Evolutionary conservation across 352 stramenopile species (phyloP).

Genomic region (Phytophthora litchii): DNA sequence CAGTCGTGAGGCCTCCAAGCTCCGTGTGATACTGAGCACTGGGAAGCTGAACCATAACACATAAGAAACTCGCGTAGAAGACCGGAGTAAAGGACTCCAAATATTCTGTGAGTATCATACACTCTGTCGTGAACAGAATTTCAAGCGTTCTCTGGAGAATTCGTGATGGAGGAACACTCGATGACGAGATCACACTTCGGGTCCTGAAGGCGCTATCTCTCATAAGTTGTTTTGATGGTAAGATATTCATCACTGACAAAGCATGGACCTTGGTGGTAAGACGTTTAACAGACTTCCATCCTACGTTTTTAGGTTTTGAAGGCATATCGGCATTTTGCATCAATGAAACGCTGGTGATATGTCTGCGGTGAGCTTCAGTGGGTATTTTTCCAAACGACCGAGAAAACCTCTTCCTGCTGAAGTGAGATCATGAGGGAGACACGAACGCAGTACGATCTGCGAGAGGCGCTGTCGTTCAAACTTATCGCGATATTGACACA

Average conservation of each 20-base stretch:
- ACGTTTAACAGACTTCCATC: constrained; percentile 4
- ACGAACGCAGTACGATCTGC: constrained; percentile 24
- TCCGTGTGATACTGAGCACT: constrained; percentile 41
- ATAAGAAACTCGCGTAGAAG: constrained; percentile 32
- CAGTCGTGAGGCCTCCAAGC: constrained; percentile 14
- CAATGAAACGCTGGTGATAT: neutral
- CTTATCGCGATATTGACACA: constrained; percentile 15
- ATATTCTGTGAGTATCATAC: constrained; percentile 43
- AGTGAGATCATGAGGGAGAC: constrained; percentile 16
- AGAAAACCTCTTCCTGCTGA: constrained; percentile 10
- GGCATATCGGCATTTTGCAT: neutral
- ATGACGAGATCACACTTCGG: neutral
- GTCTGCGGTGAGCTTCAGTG: constrained; percentile 16
- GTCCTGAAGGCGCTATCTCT: constrained; percentile 4
- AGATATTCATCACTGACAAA: neutral
- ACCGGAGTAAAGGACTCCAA: constrained; percentile 40
- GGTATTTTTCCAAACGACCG: constrained; percentile 16
- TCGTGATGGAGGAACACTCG: neutral
- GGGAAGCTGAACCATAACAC: constrained; percentile 26
- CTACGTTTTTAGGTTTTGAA: neutral
- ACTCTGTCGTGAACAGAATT: constrained; percentile 43
- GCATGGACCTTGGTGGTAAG: constrained; percentile 1
- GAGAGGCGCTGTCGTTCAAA: constrained; percentile 17
- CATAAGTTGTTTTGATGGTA: neutral
- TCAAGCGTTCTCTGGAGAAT: constrained; percentile 16